Percentiles rank a stretch among this genome's conserved stretches.
phyloP scores from a whole-genome alignment of 148 eudicot genomes.

The Agrostemma githago region DNA sequence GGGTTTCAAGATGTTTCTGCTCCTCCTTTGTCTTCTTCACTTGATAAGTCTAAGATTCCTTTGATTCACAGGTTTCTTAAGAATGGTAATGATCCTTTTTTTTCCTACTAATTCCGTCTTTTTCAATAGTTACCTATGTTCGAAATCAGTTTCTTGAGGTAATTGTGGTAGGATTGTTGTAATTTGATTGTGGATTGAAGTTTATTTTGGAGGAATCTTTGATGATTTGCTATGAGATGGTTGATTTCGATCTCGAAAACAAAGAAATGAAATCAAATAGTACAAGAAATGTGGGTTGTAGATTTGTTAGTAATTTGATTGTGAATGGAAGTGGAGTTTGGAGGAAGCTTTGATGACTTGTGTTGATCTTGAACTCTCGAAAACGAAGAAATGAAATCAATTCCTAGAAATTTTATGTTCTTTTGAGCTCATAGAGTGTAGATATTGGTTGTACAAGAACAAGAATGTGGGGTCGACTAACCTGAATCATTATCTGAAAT shows the following conservation, averaged over 20 bases:
- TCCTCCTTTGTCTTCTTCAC: constrained; percentile 26
- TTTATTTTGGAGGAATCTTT: not conserved
- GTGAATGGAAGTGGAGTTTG: no score
- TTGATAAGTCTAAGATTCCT: constrained; percentile 37
- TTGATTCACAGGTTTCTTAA: constrained; percentile 29
- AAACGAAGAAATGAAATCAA: no score
- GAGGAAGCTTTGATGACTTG: no score
- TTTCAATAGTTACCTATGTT: not conserved
- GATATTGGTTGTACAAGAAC: not conserved
- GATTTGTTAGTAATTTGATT: no score
- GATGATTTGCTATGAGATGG: not conserved
- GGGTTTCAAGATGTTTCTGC: constrained; percentile 33
- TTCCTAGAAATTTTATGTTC: not conserved
- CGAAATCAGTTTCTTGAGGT: not conserved
- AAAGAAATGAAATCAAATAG: no score
- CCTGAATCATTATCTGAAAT: no score
- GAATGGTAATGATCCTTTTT: constrained; percentile 10
- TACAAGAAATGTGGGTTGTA: no score
- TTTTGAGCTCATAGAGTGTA: not conserved
- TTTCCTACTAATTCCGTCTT: not conserved
- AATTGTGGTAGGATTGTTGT: not conserved
- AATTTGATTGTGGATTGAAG: not conserved
- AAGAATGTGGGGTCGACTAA: not conserved
- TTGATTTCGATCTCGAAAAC: not conserved
- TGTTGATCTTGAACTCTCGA: no score